phyloP scores from a whole-genome alignment of 768 basidiomycete species.

The Suillus decipiens region DNA sequence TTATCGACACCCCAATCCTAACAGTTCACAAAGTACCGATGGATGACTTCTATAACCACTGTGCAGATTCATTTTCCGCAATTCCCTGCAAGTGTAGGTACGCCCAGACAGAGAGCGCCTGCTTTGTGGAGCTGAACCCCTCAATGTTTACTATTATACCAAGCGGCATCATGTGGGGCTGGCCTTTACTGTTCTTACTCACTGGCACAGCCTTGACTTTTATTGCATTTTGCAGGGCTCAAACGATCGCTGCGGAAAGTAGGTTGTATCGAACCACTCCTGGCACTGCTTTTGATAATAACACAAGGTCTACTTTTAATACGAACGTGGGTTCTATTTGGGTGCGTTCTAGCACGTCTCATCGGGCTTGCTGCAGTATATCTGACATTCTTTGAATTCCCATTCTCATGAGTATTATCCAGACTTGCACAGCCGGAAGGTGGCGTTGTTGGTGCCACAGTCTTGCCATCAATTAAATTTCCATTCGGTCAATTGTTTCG shows the following conservation, averaged over 20 bases:
- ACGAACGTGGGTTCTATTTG: slow-evolving; percentile 7
- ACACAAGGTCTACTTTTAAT: slow-evolving; percentile 4
- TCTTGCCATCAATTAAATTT: slow-evolving; percentile 9
- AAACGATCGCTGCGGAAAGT: slow-evolving; percentile 3
- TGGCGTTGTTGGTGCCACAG: neutral
- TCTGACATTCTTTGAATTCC: neutral
- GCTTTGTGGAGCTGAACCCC: neutral
- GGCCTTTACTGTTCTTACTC: neutral
- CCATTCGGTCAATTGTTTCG: neutral
- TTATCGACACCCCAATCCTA: neutral
- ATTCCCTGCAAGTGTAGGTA: neutral
- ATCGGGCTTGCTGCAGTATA: slow-evolving; percentile 7
- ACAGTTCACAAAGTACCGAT: neutral
- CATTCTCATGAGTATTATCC: slow-evolving; percentile 1
- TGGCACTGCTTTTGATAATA: neutral
- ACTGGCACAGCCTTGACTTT: neutral
- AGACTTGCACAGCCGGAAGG: slow-evolving; percentile 6
- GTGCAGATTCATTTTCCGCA: neutral
- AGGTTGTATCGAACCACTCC: neutral
- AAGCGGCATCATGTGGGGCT: slow-evolving; percentile 5
- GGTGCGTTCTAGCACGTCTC: neutral
- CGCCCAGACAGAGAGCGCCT: neutral
- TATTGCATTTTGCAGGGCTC: slow-evolving; percentile 7
- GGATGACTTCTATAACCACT: neutral
- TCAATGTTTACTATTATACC: neutral